Evolutionary conservation across 768 basidiomycete species (phyloP).

Genomic region (Naganishia vaughanmartiniae): DNA sequence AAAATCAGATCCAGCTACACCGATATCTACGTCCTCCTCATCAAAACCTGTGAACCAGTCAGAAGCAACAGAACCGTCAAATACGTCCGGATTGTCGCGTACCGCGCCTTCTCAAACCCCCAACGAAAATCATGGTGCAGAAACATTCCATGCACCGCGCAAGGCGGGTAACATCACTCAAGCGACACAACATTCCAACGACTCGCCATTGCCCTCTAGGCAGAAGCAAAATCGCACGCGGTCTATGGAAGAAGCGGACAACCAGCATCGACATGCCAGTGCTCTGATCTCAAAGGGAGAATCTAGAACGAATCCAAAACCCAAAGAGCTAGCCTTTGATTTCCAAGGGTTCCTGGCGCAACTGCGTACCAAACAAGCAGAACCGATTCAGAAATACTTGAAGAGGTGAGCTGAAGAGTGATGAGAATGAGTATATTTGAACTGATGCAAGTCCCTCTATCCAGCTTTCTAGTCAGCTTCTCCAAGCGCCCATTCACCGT

Average conservation of each 20-base stretch:
- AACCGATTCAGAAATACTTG: slow-evolving; percentile 90
- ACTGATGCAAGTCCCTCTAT: background rate
- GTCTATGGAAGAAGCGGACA: background rate
- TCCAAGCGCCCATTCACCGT: slow-evolving; percentile 86
- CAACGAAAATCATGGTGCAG: background rate
- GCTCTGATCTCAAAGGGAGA: slow-evolving; percentile 1
- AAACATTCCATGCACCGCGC: slow-evolving; percentile 1
- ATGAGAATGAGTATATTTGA: background rate
- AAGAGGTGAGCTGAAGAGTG: slow-evolving; percentile 68
- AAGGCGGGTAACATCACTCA: background rate
- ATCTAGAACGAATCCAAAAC: slow-evolving; percentile 15
- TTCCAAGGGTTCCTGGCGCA: slow-evolving; percentile 94
- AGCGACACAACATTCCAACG: background rate
- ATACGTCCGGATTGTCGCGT: background rate
- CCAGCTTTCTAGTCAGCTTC: slow-evolving; percentile 88
- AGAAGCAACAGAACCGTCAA: background rate
- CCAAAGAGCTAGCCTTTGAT: slow-evolving; percentile 61
- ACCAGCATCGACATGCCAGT: slow-evolving; percentile 6
- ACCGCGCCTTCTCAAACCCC: background rate
- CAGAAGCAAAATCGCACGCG: background rate
- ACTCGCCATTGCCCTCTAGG: background rate
- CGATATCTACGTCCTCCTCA: too few relatives aligned
- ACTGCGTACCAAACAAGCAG: slow-evolving; percentile 81
- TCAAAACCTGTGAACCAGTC: background rate
- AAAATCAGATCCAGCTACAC: background rate